A percentile compares a stretch with the other conserved stretches of the same genome.
Conservation (phyloP, 2,329 filamentous ascomycete species). For the Bipolaris zeicola region DNA sequence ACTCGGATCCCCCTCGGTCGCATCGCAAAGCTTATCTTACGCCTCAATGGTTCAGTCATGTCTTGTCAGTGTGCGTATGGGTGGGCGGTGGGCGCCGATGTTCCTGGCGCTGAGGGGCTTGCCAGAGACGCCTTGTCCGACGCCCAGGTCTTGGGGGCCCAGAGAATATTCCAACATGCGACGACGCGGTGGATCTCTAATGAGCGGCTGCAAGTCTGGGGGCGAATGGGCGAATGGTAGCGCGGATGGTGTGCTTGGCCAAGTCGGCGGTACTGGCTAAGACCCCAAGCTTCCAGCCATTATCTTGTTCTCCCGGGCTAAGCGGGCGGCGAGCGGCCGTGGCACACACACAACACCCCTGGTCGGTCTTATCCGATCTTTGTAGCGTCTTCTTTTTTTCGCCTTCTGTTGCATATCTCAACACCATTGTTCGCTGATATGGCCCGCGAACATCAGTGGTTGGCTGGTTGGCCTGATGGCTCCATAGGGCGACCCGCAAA, state of each 20-base stretch:
- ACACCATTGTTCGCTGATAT: background rate
- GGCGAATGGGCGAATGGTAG: conserved; percentile 8
- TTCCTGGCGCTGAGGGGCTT: background rate
- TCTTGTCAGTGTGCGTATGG: background rate
- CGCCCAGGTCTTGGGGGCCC: conserved; percentile 4
- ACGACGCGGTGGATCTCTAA: background rate
- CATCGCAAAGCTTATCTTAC: conserved; percentile 6
- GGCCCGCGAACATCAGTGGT: background rate
- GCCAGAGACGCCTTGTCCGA: background rate
- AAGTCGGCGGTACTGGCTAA: conserved; percentile 9
- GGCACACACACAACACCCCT: background rate
- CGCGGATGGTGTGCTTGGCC: conserved; percentile 1
- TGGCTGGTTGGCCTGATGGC: background rate
- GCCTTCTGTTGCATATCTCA: background rate
- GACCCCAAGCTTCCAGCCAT: conserved; percentile 13
- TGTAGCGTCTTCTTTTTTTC: background rate
- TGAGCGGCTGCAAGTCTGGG: background rate
- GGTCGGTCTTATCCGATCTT: background rate
- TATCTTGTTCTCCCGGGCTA: conserved; percentile 8
- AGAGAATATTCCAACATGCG: conserved; percentile 4
- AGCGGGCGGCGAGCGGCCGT: conserved; percentile 1
- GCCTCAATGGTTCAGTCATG: background rate
- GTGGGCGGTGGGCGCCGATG: background rate
- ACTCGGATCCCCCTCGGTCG: conserved; percentile 3
- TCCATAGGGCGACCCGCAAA: conserved; percentile 5